Base-by-base conservation (phyloP, 2,329 filamentous ascomycete species). In the Madurella fahalii region DNA sequence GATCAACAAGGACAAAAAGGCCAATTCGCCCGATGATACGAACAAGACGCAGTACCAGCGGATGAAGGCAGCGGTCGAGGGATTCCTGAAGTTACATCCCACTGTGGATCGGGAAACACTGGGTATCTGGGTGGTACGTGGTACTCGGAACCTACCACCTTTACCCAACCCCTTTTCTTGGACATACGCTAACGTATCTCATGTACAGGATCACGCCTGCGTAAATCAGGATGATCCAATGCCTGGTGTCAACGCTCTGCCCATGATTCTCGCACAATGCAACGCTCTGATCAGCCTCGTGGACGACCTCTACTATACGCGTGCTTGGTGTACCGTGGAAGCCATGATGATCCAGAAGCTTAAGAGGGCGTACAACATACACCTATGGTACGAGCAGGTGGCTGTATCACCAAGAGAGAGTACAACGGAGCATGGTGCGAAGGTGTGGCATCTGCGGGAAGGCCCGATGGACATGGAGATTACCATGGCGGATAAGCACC, bases 271-370 rank as follows among this genome's bases (percentile, higher is more conserved):
- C n/a, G 61, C 68, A 1, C 70, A 73, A 52, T 74, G 72, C 61
- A 60, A 74, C 56, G 70, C 67, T 4, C 61, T 73, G 46, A 70
- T 74, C 58, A 73, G 72, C 44, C 63, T 75, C 32, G 58, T 67
- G 2, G 69, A 72, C 41, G 62, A 68, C 3, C 18, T 50, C 1
- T 74, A 73, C 58, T 68, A 70, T 57, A 56, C 60, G 7, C 65
- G 72, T 1, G 69, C 71, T 1, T 74, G 72, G 72, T 74, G 72
- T 58, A 66, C 61, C 2, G 65, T 71, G 5, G 71, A 74, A 53
- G 66, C 64, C 1, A 57, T 68, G 47, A 64, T 72, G 52, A 62
- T 68, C 1, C 64, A 68, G 52, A 66, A 64, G 11, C 62, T 73
- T 25, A 59, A 57, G 31, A 62, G 58, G 20, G 63, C 68, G 12